phyloP scores from a whole-genome alignment of 1,284 basidiomycete species.

The Afroboletus lepidellus region DNA sequence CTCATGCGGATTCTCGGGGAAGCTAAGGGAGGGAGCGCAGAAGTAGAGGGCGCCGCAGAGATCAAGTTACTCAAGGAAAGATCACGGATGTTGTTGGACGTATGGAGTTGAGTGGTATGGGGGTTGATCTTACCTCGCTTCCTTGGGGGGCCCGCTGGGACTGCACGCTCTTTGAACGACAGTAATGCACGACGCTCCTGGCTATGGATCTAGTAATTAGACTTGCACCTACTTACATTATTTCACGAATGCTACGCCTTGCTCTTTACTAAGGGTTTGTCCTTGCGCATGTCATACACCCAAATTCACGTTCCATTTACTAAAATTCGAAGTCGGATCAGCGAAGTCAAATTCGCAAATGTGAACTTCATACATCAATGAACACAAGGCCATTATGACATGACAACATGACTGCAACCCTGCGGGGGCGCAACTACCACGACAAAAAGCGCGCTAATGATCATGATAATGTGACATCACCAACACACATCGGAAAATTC shows the following conservation, averaged over 20 bases:
- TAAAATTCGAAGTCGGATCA: too few species aligned
- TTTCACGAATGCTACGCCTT: not conserved
- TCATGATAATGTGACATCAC: too few species aligned
- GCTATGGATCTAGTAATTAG: slow-evolving; percentile 22
- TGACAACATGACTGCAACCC: too few species aligned
- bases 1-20: slow-evolving; percentile 87
- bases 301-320: too few species aligned
- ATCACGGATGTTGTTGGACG: slow-evolving; percentile 77
- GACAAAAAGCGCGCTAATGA: too few species aligned
- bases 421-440: too few species aligned
- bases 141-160: not conserved
- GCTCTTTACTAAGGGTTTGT: not conserved
- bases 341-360: too few species aligned
- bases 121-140: not conserved
- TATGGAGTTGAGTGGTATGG: slow-evolving; percentile 63
- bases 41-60: slow-evolving; percentile 87
- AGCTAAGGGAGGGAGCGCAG: slow-evolving; percentile 84
- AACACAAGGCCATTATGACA: too few species aligned
- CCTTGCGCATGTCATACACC: not conserved
- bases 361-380: too few species aligned
- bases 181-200: slow-evolving; percentile 9
- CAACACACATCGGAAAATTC: too few species aligned
- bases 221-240: slow-evolving; percentile 19
- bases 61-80: slow-evolving; percentile 93
- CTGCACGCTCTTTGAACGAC: slow-evolving; percentile 6